These are phyloP conservation scores for Fusarium drepaniforme DNA, from an alignment of 2,329 filamentous ascomycete species.

Conservation along the genomic window DNA sequence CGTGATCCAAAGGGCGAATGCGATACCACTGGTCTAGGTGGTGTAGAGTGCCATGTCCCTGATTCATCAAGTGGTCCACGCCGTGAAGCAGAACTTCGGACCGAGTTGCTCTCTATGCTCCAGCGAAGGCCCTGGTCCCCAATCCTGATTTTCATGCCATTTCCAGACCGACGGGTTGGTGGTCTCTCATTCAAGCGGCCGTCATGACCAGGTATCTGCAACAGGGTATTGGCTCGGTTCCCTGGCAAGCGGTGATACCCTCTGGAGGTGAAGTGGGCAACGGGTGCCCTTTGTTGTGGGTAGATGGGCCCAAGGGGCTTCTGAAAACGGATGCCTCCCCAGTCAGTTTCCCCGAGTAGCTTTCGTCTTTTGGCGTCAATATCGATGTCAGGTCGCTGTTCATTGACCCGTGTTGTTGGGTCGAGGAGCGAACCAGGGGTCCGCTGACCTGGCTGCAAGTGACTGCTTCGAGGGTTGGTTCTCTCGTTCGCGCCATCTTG, in stretches of 20 bases:
- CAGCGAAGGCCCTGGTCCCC: conserved; percentile 46
- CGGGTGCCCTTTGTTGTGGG: conserved; percentile 19
- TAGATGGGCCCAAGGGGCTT: conserved; percentile 44
- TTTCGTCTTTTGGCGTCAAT: conserved; percentile 41
- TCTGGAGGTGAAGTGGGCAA: neutral
- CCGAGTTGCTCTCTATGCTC: conserved; percentile 44
- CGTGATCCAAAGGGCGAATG: neutral
- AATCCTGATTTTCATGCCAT: conserved; percentile 44
- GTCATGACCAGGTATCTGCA: neutral
- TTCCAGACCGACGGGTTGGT: neutral
- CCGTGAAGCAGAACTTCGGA: conserved; percentile 33
- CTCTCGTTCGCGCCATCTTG: neutral
- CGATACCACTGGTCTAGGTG: neutral
- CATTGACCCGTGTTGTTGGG: neutral
- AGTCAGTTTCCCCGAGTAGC: conserved; percentile 45
- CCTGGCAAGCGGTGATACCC: neutral
- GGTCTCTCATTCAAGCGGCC: neutral
- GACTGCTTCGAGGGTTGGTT: neutral
- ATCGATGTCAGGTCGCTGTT: conserved; percentile 9
- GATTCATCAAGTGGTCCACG: neutral
- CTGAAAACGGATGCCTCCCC: conserved; percentile 49
- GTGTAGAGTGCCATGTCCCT: neutral
- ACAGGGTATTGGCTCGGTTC: neutral
- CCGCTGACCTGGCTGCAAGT: neutral
- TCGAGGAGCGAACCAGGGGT: neutral